Conservation (phyloP, 139 green algal genomes). For the Asterochloris erici region DNA sequence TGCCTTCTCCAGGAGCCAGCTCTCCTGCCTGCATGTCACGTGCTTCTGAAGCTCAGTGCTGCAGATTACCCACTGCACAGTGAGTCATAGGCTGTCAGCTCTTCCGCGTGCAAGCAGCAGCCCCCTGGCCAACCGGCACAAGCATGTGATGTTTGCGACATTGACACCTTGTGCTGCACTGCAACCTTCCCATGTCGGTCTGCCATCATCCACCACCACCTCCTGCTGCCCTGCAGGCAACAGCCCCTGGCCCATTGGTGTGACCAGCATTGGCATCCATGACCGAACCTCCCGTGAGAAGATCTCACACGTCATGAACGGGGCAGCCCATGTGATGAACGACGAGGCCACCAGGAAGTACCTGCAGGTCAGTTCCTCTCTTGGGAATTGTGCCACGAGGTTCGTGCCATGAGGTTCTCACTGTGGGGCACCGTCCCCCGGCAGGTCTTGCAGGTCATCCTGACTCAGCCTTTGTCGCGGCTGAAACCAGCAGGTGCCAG, state of each 20-base stretch:
- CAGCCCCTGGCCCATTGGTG: slow-evolving; percentile 95
- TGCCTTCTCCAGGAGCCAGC: no score
- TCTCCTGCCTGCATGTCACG: no score
- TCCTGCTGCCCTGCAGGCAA: slow-evolving; percentile 55
- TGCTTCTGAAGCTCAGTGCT: no score
- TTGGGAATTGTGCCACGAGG: no score
- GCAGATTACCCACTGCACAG: no score
- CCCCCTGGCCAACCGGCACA: slow-evolving; percentile 94
- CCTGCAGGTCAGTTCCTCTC: slow-evolving; percentile 33
- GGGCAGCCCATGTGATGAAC: slow-evolving; percentile 98
- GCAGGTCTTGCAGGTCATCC: background rate
- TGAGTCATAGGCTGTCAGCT: background rate
- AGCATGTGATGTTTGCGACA: slow-evolving; percentile 32
- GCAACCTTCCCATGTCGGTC: no score
- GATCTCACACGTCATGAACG: slow-evolving; percentile 70
- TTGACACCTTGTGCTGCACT: background rate
- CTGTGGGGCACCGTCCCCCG: no score
- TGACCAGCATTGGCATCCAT: slow-evolving; percentile 83
- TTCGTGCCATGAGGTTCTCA: no score
- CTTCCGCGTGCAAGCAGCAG: slow-evolving; percentile 57
- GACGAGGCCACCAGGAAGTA: slow-evolving; percentile 98
- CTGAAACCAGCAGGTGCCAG: no score
- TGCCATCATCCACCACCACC: background rate
- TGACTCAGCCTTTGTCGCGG: no score
- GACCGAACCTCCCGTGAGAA: slow-evolving; percentile 95